phyloP scores from a whole-genome alignment of 202 grass and related monocot genomes.

The Musa balbisiana region DNA sequence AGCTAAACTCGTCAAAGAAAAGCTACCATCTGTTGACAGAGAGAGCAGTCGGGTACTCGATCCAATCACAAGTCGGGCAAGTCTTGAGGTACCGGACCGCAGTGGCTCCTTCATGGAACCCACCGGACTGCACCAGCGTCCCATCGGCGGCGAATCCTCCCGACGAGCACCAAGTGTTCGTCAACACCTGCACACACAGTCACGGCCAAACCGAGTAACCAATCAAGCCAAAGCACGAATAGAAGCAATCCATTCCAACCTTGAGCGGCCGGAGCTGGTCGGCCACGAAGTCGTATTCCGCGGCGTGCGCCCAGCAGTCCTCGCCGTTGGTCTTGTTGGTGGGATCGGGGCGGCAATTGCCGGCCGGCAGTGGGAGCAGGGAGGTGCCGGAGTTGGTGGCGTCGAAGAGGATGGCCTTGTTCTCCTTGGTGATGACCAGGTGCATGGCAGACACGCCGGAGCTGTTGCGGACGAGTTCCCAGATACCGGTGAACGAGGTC shows the following conservation, averaged over 20 bases:
- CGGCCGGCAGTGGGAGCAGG: conserved; percentile 34
- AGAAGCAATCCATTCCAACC: conserved; percentile 5
- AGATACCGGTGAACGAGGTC: conserved; percentile 25
- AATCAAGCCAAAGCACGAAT: not conserved
- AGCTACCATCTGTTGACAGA: conserved; percentile 44
- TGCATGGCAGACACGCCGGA: conserved; percentile 83
- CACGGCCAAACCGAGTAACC: not conserved
- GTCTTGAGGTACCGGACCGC: conserved; percentile 44
- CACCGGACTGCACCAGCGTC: conserved; percentile 69
- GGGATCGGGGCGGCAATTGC: conserved; percentile 48
- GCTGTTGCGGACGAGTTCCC: conserved; percentile 67
- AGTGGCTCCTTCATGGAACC: conserved; percentile 51
- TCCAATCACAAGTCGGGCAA: conserved; percentile 69
- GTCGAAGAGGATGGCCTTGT: conserved; percentile 75
- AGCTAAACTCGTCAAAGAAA: no score
- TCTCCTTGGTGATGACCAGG: conserved; percentile 48
- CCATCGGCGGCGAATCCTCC: conserved; percentile 56
- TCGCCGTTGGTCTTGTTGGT: conserved; percentile 20
- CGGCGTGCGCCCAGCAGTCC: conserved; percentile 84
- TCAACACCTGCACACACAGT: conserved; percentile 27
- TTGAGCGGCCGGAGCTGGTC: conserved; percentile 60
- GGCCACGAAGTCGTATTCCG: conserved; percentile 64
- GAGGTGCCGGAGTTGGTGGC: conserved; percentile 44
- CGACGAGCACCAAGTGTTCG: conserved; percentile 79
- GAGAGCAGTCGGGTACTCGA: conserved; percentile 42